These are phyloP conservation scores for Metschnikowia kofuensis DNA, from an alignment of 805 yeast genomes.

Conservation along the genomic window DNA sequence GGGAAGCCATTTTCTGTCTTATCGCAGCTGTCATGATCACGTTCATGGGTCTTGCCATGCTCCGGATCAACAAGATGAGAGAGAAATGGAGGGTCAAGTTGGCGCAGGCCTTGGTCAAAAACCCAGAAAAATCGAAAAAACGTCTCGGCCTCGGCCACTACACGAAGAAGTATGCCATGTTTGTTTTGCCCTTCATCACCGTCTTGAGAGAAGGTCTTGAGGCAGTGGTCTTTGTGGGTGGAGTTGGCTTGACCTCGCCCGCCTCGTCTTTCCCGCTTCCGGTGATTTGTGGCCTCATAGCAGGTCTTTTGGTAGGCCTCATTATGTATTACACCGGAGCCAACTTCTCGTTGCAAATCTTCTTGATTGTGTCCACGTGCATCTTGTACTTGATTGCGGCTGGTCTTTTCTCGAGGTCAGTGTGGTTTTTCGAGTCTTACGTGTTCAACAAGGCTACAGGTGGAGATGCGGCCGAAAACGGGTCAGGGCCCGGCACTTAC, in stretches of 20 bases:
- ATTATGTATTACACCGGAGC: constrained; percentile 81
- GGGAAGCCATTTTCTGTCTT: constrained; percentile 27
- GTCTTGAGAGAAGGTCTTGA: constrained; percentile 88
- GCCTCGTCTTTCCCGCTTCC: constrained; percentile 79
- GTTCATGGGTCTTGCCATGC: constrained; percentile 94
- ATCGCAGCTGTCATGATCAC: constrained; percentile 89
- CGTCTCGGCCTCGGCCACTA: constrained; percentile 50
- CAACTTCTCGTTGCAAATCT: constrained; percentile 74
- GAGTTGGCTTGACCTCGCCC: constrained; percentile 36
- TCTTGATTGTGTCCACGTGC: constrained; percentile 83
- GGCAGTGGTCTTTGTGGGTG: constrained; percentile 45
- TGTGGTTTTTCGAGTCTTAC: constrained; percentile 83
- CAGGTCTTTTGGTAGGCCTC: constrained; percentile 71
- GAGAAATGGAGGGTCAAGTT: constrained; percentile 50
- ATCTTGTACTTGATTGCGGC: constrained; percentile 52
- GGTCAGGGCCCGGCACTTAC: constrained; percentile 94
- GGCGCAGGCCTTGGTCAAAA: constrained; percentile 66
- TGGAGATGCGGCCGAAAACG: constrained; percentile 92
- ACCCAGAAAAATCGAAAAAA: constrained; percentile 32
- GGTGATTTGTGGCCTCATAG: constrained; percentile 78
- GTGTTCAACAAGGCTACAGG: constrained; percentile 66
- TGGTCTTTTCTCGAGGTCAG: constrained; percentile 77
- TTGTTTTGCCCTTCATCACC: constrained; percentile 84
- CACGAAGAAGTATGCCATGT: constrained; percentile 79
- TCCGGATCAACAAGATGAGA: constrained; percentile 93